Evolutionary conservation across 768 basidiomycete species (phyloP).

Genomic region (Lactarius deliciosus): DNA sequence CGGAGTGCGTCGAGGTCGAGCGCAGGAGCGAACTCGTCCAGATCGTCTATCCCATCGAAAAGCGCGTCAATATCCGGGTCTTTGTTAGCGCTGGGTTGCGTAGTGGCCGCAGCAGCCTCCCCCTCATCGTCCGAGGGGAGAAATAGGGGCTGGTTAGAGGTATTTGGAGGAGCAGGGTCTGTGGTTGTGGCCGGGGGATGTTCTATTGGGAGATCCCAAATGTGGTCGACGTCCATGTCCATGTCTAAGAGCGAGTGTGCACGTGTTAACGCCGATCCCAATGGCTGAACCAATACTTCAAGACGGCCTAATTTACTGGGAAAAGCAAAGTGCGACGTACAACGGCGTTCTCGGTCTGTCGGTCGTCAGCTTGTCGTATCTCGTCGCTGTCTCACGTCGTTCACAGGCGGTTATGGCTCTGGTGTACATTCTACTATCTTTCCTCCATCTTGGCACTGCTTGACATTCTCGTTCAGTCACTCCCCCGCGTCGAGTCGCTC

Average conservation of each 20-base stretch:
- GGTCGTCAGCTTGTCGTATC: conserved; percentile 1
- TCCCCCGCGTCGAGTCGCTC: conserved; percentile 88
- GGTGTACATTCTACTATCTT: conserved; percentile 39
- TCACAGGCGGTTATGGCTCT: conserved; percentile 54
- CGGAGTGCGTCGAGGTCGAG: conserved; percentile 55
- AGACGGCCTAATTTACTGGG: conserved; percentile 88
- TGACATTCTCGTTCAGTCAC: conserved; percentile 49
- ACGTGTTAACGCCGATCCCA: neutral
- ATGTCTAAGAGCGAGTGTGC: conserved; percentile 10
- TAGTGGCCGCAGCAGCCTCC: conserved; percentile 34
- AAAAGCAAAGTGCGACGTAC: conserved; percentile 70
- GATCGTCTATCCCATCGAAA: conserved; percentile 49
- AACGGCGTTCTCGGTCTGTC: conserved; percentile 81
- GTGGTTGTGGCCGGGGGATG: conserved; percentile 25
- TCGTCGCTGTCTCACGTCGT: conserved; percentile 2
- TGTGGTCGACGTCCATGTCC: conserved; percentile 47
- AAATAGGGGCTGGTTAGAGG: conserved; percentile 49
- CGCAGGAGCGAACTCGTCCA: conserved; percentile 49
- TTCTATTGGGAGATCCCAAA: conserved; percentile 51
- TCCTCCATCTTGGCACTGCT: conserved; percentile 23
- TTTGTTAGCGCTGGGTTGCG: conserved; percentile 16
- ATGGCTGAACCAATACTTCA: conserved; percentile 55
- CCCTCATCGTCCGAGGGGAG: conserved; percentile 56
- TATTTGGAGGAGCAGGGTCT: conserved; percentile 25
- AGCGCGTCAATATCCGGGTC: conserved; percentile 41